Conservation (phyloP, 139 green algal species). For the Desmodesmus armatus region DNA sequence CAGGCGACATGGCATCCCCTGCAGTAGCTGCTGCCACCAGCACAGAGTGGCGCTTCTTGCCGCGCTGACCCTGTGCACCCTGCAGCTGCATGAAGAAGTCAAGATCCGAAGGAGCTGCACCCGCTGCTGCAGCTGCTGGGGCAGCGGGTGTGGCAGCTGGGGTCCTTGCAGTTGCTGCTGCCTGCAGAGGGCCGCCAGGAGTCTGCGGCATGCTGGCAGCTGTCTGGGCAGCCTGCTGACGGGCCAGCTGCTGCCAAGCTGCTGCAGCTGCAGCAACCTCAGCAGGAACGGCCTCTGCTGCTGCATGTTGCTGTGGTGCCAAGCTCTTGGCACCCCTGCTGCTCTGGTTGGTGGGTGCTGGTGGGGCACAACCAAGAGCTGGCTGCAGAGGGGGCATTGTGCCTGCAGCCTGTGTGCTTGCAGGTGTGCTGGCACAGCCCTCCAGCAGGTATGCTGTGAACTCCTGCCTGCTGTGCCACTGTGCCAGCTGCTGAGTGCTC, state of each 20-base stretch:
- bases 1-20: background rate
- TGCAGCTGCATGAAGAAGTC: constrained; percentile 41
- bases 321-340: no score
- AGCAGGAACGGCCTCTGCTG: background rate
- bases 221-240: no score
- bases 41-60: no score
- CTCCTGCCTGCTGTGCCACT: no score
- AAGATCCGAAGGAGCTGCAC: background rate
- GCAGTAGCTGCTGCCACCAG: background rate
- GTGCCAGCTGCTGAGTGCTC: no score
- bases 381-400: background rate
- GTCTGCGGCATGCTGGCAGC: no score
- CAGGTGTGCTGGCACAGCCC: background rate
- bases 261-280: background rate
- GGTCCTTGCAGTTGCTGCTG: background rate
- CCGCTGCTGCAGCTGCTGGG: background rate
- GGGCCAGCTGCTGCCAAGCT: no score
- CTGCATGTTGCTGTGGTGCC: background rate
- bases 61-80: no score
- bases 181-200: no score
- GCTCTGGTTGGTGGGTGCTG: no score
- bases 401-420: background rate
- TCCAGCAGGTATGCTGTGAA: no score
- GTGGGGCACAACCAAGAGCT: background rate
- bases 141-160: background rate